Base-by-base conservation (phyloP, 164 flowering plant species). In the Umbellularia californica region DNA sequence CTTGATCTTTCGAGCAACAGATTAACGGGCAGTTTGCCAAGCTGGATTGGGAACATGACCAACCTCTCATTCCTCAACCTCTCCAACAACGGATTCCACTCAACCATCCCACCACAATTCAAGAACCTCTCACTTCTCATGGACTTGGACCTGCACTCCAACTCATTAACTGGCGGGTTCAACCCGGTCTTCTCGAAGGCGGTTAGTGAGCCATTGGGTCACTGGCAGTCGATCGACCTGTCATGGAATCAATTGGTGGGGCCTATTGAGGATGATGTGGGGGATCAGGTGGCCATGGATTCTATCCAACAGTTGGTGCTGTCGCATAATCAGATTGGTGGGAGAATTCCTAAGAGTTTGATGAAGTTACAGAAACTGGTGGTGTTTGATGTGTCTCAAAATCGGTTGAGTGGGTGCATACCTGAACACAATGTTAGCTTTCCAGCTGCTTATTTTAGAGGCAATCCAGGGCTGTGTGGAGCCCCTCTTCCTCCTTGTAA, bases 21-120 rank as follows among this genome's bases (percentile, higher is more conserved):
- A 12, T 75, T 90, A 47, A 77, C 77, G 5, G 92, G 94, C 14
- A 73, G 83, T 71, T 50, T 90, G 69, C 92, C 93, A 12, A 4
- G 27, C 3, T 88, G 93, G 94, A 84, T 92, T 2, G 92, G 94
- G 4, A 88, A 89, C 85, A 86, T 89, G 92, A 89, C 84, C 4
- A 79, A 72, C 30, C 88, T 92, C 13, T 80, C 85, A 10, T 81
- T 81, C 70, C 90, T 92, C 60, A 92, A 92, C 65, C 62, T 90
- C 67, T 90, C 94, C n/a, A 87, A 84, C 80, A 92, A 92, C 33
- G 83, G 75, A 2, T 87, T 92, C 72, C 78, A 79, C 50, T 86
- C 92, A 0, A 70, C 85, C 7, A 79, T 92, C 52, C 97, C 93
- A 3, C 41, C 24, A 2, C 83, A 81, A 58, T 85, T 92, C 85